A percentile compares a stretch with the other conserved stretches of the same genome.
Evolutionary conservation across 2,329 filamentous ascomycete species (phyloP).

Genomic region (Penicillium sp.): DNA sequence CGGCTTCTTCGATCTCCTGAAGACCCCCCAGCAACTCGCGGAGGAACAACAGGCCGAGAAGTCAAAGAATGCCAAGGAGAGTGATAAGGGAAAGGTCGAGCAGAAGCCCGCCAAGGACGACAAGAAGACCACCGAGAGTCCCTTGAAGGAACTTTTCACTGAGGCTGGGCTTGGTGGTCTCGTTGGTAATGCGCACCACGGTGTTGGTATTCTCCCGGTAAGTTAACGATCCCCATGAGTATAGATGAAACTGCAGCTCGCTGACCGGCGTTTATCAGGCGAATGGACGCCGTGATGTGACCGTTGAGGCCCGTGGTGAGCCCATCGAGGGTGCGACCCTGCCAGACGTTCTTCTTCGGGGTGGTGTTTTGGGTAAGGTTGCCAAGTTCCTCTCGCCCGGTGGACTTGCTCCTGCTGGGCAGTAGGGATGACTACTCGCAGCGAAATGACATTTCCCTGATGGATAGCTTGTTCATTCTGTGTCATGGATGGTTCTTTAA

Average conservation of each 20-base stretch:
- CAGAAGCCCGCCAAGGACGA: slow-evolving; percentile 1
- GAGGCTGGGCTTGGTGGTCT: slow-evolving; percentile 23
- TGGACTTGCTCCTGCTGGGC: neutral
- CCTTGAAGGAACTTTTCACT: slow-evolving; percentile 15
- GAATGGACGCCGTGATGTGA: slow-evolving; percentile 21
- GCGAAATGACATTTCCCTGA: neutral
- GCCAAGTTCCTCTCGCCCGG: slow-evolving; percentile 13
- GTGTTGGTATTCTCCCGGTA: slow-evolving; percentile 29
- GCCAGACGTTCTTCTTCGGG: slow-evolving; percentile 19
- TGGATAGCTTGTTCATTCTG: neutral
- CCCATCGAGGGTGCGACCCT: slow-evolving; percentile 28
- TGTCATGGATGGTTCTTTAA: neutral
- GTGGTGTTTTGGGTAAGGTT: slow-evolving; percentile 25
- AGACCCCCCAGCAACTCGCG: neutral
- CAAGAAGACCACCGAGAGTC: neutral
- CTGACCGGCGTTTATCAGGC: slow-evolving; percentile 12
- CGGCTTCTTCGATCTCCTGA: slow-evolving; percentile 7
- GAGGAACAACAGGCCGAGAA: slow-evolving; percentile 4
- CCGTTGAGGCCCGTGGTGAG: slow-evolving; percentile 17
- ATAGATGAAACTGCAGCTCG: neutral
- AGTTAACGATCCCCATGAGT: neutral
- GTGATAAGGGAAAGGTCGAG: neutral
- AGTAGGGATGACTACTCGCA: neutral
- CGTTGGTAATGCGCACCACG: slow-evolving; percentile 24
- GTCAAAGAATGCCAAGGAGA: neutral